Percentiles rank a stretch among this genome's conserved stretches.
phyloP scores from a whole-genome alignment of 805 yeast genomes.

The Torulaspora delbrueckii region DNA sequence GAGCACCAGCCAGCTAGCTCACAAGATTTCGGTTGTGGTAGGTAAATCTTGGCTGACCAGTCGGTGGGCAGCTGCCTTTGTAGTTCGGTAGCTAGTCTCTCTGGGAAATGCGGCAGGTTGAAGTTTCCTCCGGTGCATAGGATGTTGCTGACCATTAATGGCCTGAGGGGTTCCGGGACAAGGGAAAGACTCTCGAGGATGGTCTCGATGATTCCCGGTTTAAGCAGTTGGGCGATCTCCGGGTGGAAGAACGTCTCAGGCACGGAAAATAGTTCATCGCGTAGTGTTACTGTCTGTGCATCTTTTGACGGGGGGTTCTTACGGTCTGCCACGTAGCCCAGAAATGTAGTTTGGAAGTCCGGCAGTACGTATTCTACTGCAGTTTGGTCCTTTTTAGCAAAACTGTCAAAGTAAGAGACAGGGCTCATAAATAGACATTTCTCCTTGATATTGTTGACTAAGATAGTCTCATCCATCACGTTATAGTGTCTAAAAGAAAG shows the following conservation, averaged over 20 bases:
- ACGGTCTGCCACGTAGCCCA: conserved; percentile 59
- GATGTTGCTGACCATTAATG: conserved; percentile 74
- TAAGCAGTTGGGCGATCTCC: conserved; percentile 66
- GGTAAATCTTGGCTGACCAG: conserved; percentile 52
- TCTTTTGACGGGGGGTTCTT: conserved; percentile 40
- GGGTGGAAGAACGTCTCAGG: conserved; percentile 91
- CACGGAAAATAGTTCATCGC: conserved; percentile 80
- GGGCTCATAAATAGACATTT: conserved; percentile 40
- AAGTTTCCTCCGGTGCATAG: conserved; percentile 80
- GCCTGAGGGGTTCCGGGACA: conserved; percentile 68
- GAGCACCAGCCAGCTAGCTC: conserved; percentile 55
- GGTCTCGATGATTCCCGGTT: conserved; percentile 71
- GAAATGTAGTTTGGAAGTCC: conserved; percentile 71
- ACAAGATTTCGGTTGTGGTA: conserved; percentile 33
- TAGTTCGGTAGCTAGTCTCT: conserved; percentile 56
- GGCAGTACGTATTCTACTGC: conserved; percentile 77
- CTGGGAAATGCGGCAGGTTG: conserved; percentile 59
- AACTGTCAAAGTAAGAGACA: conserved; percentile 43
- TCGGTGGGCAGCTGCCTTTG: conserved; percentile 66
- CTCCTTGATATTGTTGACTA: conserved; percentile 84
- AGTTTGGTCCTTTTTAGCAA: conserved; percentile 28
- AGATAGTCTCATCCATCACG: conserved; percentile 81
- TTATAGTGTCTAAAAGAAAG: conserved; percentile 89
- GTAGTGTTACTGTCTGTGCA: conserved; percentile 59
- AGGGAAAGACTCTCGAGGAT: conserved; percentile 63